Evolutionary conservation across 2,329 filamentous ascomycete species (phyloP), one percentile per base, ranked within the genome.

Genomic region (Alternaria triticina): DNA sequence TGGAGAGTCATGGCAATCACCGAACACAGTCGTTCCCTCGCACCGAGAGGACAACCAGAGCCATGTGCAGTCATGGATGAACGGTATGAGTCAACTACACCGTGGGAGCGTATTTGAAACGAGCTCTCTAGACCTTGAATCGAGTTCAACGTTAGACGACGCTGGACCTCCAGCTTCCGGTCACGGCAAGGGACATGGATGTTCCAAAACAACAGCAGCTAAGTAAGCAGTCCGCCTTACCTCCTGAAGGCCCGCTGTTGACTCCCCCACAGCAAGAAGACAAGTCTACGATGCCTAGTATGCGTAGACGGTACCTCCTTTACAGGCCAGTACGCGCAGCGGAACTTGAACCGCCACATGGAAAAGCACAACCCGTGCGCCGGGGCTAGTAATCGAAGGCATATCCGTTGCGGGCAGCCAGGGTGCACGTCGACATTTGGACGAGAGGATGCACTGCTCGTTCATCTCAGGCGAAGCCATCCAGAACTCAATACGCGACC

Each of bases 281-380:
- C 25, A 17, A 28, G 25, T 25, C 25, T 54, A n/a, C 33, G 27
- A 1, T 54, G 57, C 6, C 10, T 20, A 6, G 0, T 28, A 7
- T 47, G 50, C 43, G 36, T n/a, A 11, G 27, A 33, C 4, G 13
- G 4, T 1, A 5, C 20, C 13, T 12, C 12, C 1, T 59, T 59
- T 12, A 59, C 49, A 11, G 57, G 57, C 6, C 51, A 59, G 15
- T 59, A 40, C 4, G 57, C 57, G 13, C 57, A 47, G n/a, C 9
- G 57, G 4, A 55, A 59, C 10, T 8, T 36, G 12, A 46, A 20
- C 1, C 57, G 57, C 12, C 57, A 59, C 13, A 59, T 59, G 57
- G 57, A 47, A 11, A 45, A 13, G 5, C 50, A 54, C 5, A n/a
- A 17, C 0, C 0, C 25, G 1, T 56, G 40, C 17, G 4, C 4